Conservation (phyloP, 345 rosid species). For the Hibiscus trionum region DNA sequence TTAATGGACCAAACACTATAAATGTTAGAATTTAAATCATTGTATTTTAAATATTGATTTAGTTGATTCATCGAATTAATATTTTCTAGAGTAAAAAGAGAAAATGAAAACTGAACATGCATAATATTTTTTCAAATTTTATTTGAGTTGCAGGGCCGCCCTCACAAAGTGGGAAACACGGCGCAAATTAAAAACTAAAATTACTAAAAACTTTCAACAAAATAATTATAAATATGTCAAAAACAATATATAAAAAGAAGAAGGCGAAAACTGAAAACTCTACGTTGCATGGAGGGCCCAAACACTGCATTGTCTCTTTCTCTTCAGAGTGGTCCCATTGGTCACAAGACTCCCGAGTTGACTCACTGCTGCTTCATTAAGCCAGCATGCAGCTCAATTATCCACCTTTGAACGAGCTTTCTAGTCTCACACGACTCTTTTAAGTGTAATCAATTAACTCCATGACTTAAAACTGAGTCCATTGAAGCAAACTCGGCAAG, state of each 20-base stretch:
- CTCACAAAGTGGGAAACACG: not conserved
- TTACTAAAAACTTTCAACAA: not conserved
- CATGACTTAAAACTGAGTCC: not conserved
- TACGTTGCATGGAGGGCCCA: conserved; percentile 11
- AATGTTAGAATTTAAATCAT: no score
- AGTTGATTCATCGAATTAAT: no score
- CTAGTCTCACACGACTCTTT: no score
- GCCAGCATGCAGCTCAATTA: not conserved
- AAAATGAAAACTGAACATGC: no score
- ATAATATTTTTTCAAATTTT: no score
- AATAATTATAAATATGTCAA: no score
- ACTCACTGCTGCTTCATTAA: not conserved
- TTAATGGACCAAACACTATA: no score
- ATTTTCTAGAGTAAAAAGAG: no score
- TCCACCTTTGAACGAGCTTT: not conserved
- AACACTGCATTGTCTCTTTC: conserved; percentile 1
- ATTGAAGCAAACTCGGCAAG: not conserved
- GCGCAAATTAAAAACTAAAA: not conserved
- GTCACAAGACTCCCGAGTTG: not conserved
- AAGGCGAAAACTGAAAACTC: not conserved
- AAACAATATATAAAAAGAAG: no score
- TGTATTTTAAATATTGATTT: no score
- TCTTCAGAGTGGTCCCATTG: conserved; percentile 8
- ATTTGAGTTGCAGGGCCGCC: no score
- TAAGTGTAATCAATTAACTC: not conserved